Percentiles rank a stretch among this genome's conserved stretches.
These are phyloP conservation scores for Saturnispora serradocipensis DNA, from an alignment of 805 yeast species.

Conservation along the genomic window DNA sequence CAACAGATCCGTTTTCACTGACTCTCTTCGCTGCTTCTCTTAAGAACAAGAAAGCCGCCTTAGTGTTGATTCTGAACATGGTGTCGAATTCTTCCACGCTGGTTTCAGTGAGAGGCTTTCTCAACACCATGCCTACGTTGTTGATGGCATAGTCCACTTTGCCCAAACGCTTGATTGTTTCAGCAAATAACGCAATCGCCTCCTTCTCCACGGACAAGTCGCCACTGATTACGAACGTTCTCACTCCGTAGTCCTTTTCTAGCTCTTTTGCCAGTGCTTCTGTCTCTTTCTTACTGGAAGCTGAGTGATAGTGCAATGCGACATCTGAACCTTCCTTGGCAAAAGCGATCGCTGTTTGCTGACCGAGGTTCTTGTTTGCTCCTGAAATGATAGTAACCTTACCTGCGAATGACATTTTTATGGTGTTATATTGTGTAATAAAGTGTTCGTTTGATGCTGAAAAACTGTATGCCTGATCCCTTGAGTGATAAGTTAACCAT, in stretches of 20 bases:
- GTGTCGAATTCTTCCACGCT: constrained; percentile 45
- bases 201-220: constrained; percentile 35
- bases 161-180: constrained; percentile 38
- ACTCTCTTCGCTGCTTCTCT: constrained; percentile 45
- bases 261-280: constrained; percentile 32
- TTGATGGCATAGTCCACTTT: constrained; percentile 54
- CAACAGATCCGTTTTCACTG: constrained; percentile 43
- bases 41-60: constrained; percentile 52
- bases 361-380: constrained; percentile 17
- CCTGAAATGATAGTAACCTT: constrained; percentile 16
- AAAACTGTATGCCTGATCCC: no score
- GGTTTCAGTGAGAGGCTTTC: constrained; percentile 47
- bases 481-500: no score
- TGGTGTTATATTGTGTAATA: not conserved
- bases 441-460: not conserved
- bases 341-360: constrained; percentile 33
- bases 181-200: constrained; percentile 36
- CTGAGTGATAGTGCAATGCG: constrained; percentile 47
- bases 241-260: constrained; percentile 28
- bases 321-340: constrained; percentile 47
- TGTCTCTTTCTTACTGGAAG: constrained; percentile 28
- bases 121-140: constrained; percentile 58
- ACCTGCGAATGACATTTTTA: constrained; percentile 9
- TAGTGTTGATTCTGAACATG: constrained; percentile 47
- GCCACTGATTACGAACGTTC: constrained; percentile 36